Percentiles rank a stretch among this genome's conserved stretches.
These are phyloP conservation scores for Guadua angustifolia DNA, from an alignment of 176 grass and related monocot species.

Conservation along the genomic window DNA sequence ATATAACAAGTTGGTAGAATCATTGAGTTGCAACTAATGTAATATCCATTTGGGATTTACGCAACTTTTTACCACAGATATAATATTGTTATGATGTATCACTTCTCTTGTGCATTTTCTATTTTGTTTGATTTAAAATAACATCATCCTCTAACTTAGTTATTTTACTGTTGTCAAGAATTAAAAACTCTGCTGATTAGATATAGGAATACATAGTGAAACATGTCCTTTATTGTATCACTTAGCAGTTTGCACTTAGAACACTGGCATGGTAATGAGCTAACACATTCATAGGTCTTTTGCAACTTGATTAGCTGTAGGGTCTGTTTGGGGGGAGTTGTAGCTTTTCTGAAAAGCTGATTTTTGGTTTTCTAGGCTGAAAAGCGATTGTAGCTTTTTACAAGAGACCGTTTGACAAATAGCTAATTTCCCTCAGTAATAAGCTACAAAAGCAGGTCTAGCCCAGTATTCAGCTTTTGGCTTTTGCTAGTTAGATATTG, in stretches of 20 bases:
- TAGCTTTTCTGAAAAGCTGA: too few relatives aligned
- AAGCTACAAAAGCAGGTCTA: too few relatives aligned
- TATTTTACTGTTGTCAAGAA: not conserved
- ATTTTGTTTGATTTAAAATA: conserved; percentile 16
- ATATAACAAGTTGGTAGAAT: conserved; percentile 1
- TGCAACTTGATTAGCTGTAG: conserved; percentile 22
- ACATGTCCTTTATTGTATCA: conserved; percentile 6
- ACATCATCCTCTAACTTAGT: not conserved
- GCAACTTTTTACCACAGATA: not conserved
- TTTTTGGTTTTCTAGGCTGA: too few relatives aligned
- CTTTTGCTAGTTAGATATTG: too few relatives aligned
- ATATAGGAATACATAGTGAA: not conserved
- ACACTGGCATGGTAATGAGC: not conserved
- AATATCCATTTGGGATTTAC: not conserved
- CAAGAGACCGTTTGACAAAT: too few relatives aligned
- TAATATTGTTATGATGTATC: not conserved
- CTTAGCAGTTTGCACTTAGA: conserved; percentile 1
- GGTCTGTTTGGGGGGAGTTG: too few relatives aligned
- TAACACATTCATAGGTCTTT: not conserved
- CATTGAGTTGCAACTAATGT: not conserved
- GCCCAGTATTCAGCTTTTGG: too few relatives aligned
- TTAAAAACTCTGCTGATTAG: not conserved
- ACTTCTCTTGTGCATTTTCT: not conserved
- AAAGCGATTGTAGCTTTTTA: too few relatives aligned
- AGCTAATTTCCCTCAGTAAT: too few relatives aligned